Evolutionary conservation across 805 yeast species (phyloP), one percentile per base, ranked within the genome.

Genomic region (Cyberlindnera suaveolens): DNA sequence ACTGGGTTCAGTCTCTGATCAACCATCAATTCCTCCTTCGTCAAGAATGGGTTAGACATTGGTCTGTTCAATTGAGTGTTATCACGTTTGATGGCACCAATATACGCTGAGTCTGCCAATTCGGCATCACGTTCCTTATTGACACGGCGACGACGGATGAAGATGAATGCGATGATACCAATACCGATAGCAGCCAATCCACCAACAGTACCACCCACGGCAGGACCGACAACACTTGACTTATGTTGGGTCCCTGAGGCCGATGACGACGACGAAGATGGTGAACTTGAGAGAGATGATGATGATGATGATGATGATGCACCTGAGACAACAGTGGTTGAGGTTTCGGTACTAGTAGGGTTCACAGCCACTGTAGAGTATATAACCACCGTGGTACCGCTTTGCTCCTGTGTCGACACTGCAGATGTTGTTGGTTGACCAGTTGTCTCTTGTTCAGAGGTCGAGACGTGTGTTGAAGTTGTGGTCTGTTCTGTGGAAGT

Each of bases 1-100:
- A 78, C 74, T 1, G 89, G 88, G 60, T 83, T 82, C 48, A 83
- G 64, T 44, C 89, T 70, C 39, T 84, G 88, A 61, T 78, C 90
- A 36, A 72, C 62, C 53, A 56, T 53, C 19, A 62, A 71, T 51
- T 78, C 82, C n/a, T 72, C 70, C 1, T 80, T 79, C 38, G 74
- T 70, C 19, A 77, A 77, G 54, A 83, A 81, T 41, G 89, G 89
- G 56, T 83, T 80, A 2, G 49, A 69, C 57, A 46, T 68, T 65
- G 54, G 63, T 62, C 61, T 61, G 53, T 38, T 43, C 42, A 53
- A 44, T 19, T 54, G 58, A 46, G 56, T 46, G 43, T 64, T 61
- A 40, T 71, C 71, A 29, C 82, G 71, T 50, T 76, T 75, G 41
- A 78, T 61, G 6, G 80, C 81, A 46, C 75, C 78, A 50, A 72